Evolutionary conservation across 805 yeast species (phyloP).

Genomic region (Tetrapisispora nanseiensis): DNA sequence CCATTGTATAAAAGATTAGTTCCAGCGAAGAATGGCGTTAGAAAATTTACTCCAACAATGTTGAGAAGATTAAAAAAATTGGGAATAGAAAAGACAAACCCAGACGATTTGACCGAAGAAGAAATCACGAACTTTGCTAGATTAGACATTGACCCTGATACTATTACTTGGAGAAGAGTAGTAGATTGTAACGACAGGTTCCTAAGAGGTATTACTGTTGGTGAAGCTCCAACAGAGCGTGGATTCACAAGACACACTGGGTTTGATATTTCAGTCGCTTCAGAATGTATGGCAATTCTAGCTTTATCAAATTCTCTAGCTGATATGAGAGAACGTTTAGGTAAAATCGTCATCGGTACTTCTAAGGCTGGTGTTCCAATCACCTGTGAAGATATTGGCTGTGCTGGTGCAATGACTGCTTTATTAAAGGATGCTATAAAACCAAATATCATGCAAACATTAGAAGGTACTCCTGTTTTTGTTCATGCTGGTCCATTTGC

Average conservation of each 20-base stretch:
- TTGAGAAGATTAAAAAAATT: conserved; percentile 54
- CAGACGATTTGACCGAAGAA: conserved; percentile 61
- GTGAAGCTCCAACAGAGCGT: conserved; percentile 74
- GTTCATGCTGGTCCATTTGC: conserved; percentile 89
- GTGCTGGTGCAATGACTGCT: conserved; percentile 82
- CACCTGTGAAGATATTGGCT: conserved; percentile 76
- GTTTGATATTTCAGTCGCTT: conserved; percentile 76
- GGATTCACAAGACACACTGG: conserved; percentile 67
- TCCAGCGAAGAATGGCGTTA: conserved; percentile 60
- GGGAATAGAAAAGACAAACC: conserved; percentile 60
- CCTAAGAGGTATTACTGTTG: conserved; percentile 67
- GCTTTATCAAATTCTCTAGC: conserved; percentile 62
- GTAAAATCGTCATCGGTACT: conserved; percentile 65
- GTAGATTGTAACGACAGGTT: conserved; percentile 79
- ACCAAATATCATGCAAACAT: conserved; percentile 80
- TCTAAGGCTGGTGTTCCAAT: conserved; percentile 60
- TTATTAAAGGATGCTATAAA: conserved; percentile 72
- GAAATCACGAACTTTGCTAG: conserved; percentile 57
- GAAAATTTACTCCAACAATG: conserved; percentile 62
- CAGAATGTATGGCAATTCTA: conserved; percentile 78
- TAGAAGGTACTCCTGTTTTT: conserved; percentile 81
- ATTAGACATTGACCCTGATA: conserved; percentile 66
- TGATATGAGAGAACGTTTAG: conserved; percentile 67
- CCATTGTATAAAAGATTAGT: conserved; percentile 67
- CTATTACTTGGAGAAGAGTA: conserved; percentile 75